Evolutionary conservation across 495 filamentous ascomycete species (phyloP), one percentile per base, ranked within the genome.

Genomic region (Monascus purpureus): DNA sequence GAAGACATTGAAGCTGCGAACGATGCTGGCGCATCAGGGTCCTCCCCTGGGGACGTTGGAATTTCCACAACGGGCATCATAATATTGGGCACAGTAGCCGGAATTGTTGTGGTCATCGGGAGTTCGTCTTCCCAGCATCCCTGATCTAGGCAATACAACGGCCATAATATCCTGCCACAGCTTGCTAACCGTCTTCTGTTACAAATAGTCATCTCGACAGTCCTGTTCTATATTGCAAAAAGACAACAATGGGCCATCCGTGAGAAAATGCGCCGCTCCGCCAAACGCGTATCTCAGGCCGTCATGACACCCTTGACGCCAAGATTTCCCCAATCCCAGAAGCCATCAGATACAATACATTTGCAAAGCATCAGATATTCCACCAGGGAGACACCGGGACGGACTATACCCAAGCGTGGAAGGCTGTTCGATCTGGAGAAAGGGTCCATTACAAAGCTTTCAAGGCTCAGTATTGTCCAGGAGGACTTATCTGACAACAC

Each of bases 171-270:
- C n/a, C n/a, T n/a, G n/a, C n/a, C n/a, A n/a, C n/a, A n/a, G n/a
- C n/a, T n/a, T n/a, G n/a, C n/a, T n/a, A n/a, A n/a, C n/a, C n/a
- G n/a, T n/a, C n/a, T n/a, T n/a, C n/a, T n/a, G n/a, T n/a, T n/a
- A n/a, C n/a, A n/a, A n/a, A n/a, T n/a, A 70, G 65, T 61, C 27
- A 47, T 45, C 22, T 61, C 62, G 0, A 52, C 59, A 2, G 39
- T 57, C 23, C 59, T 72, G 36, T 72, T 60, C 44, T 55, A 59
- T 41, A 33, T 69, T 11, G 67, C 67, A 17, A 70, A 72, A 36
- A 64, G 61, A 31, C 56, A 59, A 4, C 65, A 69, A 49, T 69
- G 65, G 65, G 53, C 59, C 27, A 52, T 70, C 42, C 62, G 65
- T 24, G 57, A 59, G 26, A 49, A 46, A 13, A 41, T 72, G 36